Percentiles rank a stretch among this genome's conserved stretches.
Conservation (phyloP, 2,329 filamentous ascomycete genomes). For the Taxawa tesnikishii region DNA sequence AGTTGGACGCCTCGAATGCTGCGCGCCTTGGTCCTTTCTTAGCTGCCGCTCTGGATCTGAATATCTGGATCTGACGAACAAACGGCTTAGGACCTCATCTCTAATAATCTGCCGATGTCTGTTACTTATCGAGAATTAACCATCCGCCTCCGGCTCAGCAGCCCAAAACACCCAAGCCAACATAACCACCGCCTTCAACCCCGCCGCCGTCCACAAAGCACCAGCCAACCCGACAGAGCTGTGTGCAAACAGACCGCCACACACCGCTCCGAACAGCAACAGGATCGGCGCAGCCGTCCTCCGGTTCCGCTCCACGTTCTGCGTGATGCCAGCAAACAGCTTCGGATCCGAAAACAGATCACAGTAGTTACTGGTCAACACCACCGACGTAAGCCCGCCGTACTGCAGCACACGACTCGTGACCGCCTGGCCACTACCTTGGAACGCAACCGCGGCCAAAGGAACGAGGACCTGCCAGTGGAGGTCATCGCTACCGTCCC, state of each 20-base stretch:
- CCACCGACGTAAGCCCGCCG: slow-evolving; percentile 62
- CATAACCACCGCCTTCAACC: slow-evolving; percentile 25
- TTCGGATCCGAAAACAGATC: slow-evolving; percentile 60
- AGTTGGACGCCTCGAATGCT: too few species aligned
- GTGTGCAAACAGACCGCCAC: slow-evolving; percentile 43
- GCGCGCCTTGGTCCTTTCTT: too few species aligned
- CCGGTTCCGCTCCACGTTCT: slow-evolving; percentile 42
- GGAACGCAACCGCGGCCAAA: slow-evolving; percentile 59
- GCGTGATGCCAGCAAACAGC: slow-evolving; percentile 26
- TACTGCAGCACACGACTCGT: slow-evolving; percentile 57
- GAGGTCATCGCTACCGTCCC: slow-evolving; percentile 24
- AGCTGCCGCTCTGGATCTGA: too few species aligned
- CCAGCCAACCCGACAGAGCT: slow-evolving; percentile 39
- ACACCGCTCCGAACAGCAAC: slow-evolving; percentile 40
- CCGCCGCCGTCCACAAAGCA: slow-evolving; percentile 35
- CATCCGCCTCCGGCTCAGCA: slow-evolving; percentile 17
- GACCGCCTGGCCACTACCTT: slow-evolving; percentile 69
- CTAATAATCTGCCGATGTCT: too few species aligned
- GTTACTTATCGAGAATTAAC: too few species aligned
- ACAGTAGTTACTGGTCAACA: slow-evolving; percentile 71
- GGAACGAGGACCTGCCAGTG: slow-evolving; percentile 46
- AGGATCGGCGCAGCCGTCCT: slow-evolving; percentile 37
- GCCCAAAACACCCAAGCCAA: slow-evolving; percentile 30
- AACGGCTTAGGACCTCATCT: too few species aligned
- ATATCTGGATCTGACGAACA: too few species aligned